These are phyloP conservation scores for Arthrinium puccinioides DNA, from an alignment of 2,329 filamentous ascomycete species.

Conservation along the genomic window DNA sequence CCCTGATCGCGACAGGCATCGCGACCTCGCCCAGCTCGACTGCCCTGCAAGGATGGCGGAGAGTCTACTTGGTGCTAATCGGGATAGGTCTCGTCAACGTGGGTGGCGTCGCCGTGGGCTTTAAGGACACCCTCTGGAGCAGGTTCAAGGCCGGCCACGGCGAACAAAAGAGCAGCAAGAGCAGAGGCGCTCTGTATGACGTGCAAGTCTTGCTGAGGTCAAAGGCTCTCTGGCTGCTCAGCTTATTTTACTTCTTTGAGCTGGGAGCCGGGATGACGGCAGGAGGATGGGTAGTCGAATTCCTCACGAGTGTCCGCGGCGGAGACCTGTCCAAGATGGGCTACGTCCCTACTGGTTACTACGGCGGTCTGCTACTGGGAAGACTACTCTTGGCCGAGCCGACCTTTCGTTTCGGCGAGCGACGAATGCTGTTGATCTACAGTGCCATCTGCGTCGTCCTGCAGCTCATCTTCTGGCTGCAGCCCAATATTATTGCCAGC, in stretches of 20 bases:
- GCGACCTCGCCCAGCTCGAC: slow-evolving; percentile 24
- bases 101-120: slow-evolving; percentile 36
- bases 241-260: slow-evolving; percentile 58
- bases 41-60: slow-evolving; percentile 34
- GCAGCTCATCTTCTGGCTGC: slow-evolving; percentile 54
- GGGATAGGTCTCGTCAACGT: slow-evolving; percentile 45
- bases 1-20: slow-evolving; percentile 46
- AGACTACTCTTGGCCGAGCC: slow-evolving; percentile 51
- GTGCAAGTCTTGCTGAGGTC: slow-evolving; percentile 36
- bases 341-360: slow-evolving; percentile 55
- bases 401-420: slow-evolving; percentile 50
- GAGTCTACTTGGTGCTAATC: slow-evolving; percentile 50
- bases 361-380: slow-evolving; percentile 49
- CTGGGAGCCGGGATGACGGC: slow-evolving; percentile 49
- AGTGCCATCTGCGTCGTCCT: slow-evolving; percentile 41
- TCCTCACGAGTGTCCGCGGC: slow-evolving; percentile 51
- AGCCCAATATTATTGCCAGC: slow-evolving; percentile 54
- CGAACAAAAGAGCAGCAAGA: slow-evolving; percentile 4
- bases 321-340: slow-evolving; percentile 50
- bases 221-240: slow-evolving; percentile 48
- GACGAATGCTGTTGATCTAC: slow-evolving; percentile 49
- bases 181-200: slow-evolving; percentile 29
- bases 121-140: slow-evolving; percentile 37
- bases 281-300: slow-evolving; percentile 58
- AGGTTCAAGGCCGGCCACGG: slow-evolving; percentile 7